Conservation (phyloP, 73 alveolate genomes). For the Paramecium octaurelia region DNA sequence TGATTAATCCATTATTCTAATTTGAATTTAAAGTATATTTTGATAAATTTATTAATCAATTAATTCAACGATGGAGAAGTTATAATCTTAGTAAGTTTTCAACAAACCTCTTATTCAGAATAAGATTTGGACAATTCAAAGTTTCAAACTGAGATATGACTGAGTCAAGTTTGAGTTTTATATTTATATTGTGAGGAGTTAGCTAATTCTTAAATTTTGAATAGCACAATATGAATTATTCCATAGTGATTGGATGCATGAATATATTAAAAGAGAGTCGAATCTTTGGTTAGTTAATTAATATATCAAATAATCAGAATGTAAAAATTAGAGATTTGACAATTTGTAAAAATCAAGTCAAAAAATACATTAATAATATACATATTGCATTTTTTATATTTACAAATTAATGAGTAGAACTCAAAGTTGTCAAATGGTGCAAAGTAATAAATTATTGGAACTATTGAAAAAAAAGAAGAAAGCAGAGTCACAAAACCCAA, state of each 20-base stretch:
- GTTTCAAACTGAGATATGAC: too few species aligned
- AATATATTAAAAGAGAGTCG: not conserved
- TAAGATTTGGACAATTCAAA: too few species aligned
- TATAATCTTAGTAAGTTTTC: too few species aligned
- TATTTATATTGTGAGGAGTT: too few species aligned
- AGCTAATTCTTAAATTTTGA: too few species aligned
- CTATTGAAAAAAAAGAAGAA: constrained; percentile 6
- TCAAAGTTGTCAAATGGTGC: constrained; percentile 6
- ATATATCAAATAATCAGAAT: too few species aligned
- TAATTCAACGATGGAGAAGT: too few species aligned
- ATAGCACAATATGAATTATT: too few species aligned
- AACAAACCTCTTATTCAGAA: too few species aligned
- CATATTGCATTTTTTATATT: not conserved
- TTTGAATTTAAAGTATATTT: not conserved
- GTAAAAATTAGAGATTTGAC: not conserved
- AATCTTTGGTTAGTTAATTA: not conserved
- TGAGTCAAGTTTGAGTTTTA: too few species aligned
- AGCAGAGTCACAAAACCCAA: constrained; percentile 13
- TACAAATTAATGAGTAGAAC: not conserved
- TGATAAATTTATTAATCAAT: too few species aligned
- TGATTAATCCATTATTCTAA: not conserved
- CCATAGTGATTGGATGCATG: too few species aligned
- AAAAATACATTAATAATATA: not conserved
- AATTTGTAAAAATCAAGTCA: not conserved
- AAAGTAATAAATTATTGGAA: not conserved